Conservation (phyloP, 805 yeast genomes). For the Candida pini region DNA sequence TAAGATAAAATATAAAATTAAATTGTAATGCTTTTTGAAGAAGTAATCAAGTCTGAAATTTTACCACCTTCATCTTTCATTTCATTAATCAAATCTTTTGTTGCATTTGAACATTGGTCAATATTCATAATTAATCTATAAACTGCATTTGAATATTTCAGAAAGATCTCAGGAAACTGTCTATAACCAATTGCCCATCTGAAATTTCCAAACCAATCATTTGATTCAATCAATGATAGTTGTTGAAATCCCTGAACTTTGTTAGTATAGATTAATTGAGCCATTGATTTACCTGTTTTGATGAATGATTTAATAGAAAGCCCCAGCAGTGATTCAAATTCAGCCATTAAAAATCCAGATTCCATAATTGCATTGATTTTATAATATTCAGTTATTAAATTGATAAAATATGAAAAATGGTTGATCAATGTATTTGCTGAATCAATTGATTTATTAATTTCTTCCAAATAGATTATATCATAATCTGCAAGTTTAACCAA, state of each 20-base stretch:
- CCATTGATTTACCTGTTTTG: neutral
- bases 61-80: too few species aligned
- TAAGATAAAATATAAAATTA: too few species aligned
- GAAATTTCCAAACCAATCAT: neutral
- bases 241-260: conserved; percentile 1
- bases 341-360: neutral
- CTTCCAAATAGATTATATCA: conserved; percentile 1
- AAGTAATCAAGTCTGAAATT: too few species aligned
- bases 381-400: neutral
- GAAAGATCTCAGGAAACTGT: neutral
- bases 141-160: neutral
- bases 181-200: conserved; percentile 1
- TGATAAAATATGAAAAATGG: conserved; percentile 1
- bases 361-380: conserved; percentile 1
- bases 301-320: neutral
- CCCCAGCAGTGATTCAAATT: neutral
- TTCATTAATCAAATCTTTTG: too few species aligned
- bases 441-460: neutral
- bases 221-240: neutral
- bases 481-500: neutral
- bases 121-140: neutral
- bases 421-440: neutral
- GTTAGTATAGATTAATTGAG: neutral
- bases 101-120: neutral
- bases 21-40: too few species aligned